Evolutionary conservation across 78 protist genomes (phyloP), one percentile per base, ranked within the genome.

Genomic region (Dictyostelium purpureum): DNA sequence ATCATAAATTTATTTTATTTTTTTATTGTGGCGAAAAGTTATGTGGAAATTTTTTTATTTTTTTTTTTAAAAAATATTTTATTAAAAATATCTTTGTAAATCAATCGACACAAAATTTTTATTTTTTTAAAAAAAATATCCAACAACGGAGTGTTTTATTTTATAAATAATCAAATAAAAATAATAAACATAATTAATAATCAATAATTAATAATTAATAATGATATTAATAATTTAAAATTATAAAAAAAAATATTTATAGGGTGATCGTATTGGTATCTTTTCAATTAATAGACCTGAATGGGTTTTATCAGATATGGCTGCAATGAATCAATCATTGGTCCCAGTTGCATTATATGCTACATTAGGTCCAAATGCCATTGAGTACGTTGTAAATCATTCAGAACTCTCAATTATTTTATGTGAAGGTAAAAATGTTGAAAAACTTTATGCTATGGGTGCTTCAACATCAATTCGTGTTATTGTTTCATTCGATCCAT

Each of bases 251-350:
- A n/a, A n/a, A n/a, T n/a, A n/a, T n/a, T n/a, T n/a, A n/a, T 18
- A 67, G 66, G 79, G 81, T n/a, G 89, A 76, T 38, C 61, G 83
- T 37, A 10, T 90, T n/a, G 97, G 95, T 69, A 79, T 95, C 35
- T 90, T 74, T 69, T 59, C 88, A 40, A 67, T 80, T 51, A 95
- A 96, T 89, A 57, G 95, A 67, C 87, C 88, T 31, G 97, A 96
- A 61, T 96, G 97, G 96, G 93, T 89, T 47, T 28, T 96, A 10
- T 38, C 96, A 11, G 95, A 96, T 76, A 77, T 89, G 80, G 83
- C 67, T 24, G 70, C 65, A 18, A 78, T 66, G 59, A 70, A 81
- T 18, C 75, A 65, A 18, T 49, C 79, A 35, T 21, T 81, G 2
- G 94, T 83, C 12, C 79, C 89, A 56, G 94, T 89, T 35, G 91